phyloP scores from a whole-genome alignment of 2,329 filamentous ascomycete genomes.

The Rhexocercosporidium sp. region DNA sequence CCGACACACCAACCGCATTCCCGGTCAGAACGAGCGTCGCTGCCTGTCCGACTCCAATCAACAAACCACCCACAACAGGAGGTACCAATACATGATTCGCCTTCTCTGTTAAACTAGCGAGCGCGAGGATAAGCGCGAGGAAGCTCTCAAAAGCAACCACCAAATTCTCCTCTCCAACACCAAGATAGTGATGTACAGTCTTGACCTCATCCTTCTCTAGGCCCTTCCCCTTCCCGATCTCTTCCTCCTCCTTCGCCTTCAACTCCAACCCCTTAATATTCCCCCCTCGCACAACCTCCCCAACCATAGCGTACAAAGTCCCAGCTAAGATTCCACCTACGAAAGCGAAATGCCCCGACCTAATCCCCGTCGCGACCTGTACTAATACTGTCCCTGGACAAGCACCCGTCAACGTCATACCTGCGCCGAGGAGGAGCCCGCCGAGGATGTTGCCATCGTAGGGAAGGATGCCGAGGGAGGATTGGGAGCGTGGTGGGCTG shows the following conservation, averaged over 20 bases:
- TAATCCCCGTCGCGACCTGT: constrained; percentile 59
- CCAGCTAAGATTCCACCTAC: constrained; percentile 60
- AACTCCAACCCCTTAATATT: too few species aligned
- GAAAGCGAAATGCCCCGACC: constrained; percentile 56
- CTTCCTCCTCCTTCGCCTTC: too few species aligned
- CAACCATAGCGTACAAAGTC: constrained; percentile 46
- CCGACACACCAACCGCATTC: constrained; percentile 63
- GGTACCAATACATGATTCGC: not conserved
- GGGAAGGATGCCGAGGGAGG: constrained; percentile 56
- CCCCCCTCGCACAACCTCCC: too few species aligned
- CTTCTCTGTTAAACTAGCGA: not conserved
- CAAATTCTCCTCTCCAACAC: not conserved
- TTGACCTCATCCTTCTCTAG: too few species aligned
- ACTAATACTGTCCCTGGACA: constrained; percentile 68
- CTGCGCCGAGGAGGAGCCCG: constrained; percentile 64
- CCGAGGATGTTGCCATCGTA: constrained; percentile 70
- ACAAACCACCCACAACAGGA: constrained; percentile 54
- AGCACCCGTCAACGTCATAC: constrained; percentile 68
- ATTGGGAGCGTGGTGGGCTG: constrained; percentile 54
- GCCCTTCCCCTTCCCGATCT: too few species aligned
- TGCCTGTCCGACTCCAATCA: constrained; percentile 62
- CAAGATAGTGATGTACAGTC: constrained; percentile 23
- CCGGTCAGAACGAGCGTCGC: constrained; percentile 57
- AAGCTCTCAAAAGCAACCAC: constrained; percentile 13
- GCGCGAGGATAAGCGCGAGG: constrained; percentile 3